phyloP scores from a whole-genome alignment of 306 rosid species.

The Morella rubra region DNA sequence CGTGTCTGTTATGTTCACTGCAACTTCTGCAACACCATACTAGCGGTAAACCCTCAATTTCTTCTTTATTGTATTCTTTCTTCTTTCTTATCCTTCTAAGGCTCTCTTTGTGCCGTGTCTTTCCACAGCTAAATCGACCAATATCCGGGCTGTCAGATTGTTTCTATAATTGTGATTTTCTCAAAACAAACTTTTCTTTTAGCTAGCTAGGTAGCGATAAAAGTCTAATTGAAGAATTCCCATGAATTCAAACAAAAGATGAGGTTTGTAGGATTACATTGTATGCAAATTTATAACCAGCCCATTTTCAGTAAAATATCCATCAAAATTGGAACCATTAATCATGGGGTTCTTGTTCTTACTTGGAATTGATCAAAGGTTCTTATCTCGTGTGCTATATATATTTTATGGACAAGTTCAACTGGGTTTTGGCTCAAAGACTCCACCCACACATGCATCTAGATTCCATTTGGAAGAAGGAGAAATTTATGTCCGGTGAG shows the following conservation, averaged over 20 bases:
- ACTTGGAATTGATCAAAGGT: slow-evolving; percentile 20
- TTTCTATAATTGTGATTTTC: slow-evolving; percentile 27
- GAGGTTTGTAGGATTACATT: slow-evolving; percentile 19
- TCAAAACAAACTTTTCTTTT: slow-evolving; percentile 4
- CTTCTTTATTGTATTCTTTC: slow-evolving; percentile 25
- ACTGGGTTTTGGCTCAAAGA: slow-evolving; percentile 38
- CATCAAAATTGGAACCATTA: slow-evolving; percentile 8
- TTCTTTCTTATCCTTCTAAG: slow-evolving; percentile 23
- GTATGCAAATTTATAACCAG: slow-evolving; percentile 9
- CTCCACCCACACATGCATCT: slow-evolving; percentile 4
- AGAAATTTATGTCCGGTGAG: slow-evolving; percentile 11
- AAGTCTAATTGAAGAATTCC: slow-evolving; percentile 30
- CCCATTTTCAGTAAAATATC: slow-evolving; percentile 22
- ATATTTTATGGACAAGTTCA: slow-evolving; percentile 49
- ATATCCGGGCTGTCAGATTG: slow-evolving; percentile 22
- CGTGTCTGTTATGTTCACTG: slow-evolving; percentile 99
- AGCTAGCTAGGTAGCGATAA: slow-evolving; percentile 23
- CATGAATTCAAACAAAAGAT: slow-evolving; percentile 19
- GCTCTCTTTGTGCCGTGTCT: slow-evolving; percentile 33
- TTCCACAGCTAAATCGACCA: slow-evolving; percentile 44
- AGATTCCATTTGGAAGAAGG: not conserved
- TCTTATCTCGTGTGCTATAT: slow-evolving; percentile 25
- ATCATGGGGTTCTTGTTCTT: slow-evolving; percentile 22
- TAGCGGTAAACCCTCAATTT: slow-evolving; percentile 75
- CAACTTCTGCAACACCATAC: slow-evolving; percentile 99